A percentile compares a stretch with the other conserved stretches of the same genome.
Evolutionary conservation across 768 basidiomycete genomes (phyloP).

Genomic region (Leccinum variicolor): DNA sequence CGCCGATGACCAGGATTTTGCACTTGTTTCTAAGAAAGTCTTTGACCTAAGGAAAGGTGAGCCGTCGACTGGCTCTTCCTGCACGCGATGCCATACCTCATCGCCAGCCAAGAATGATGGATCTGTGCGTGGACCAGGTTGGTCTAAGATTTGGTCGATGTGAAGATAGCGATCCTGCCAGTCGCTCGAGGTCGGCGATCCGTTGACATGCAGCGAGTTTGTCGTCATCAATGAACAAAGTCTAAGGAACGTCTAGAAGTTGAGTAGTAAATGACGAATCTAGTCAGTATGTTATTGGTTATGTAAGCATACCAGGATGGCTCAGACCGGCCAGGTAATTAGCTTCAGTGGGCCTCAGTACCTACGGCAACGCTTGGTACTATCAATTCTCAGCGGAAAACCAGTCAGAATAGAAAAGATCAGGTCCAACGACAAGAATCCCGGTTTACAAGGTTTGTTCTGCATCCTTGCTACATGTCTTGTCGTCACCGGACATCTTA

Average conservation of each 20-base stretch:
- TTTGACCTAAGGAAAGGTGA: constrained; percentile 60
- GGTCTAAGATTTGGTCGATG: constrained; percentile 83
- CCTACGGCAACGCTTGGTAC: constrained; percentile 78
- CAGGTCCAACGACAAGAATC: constrained; percentile 88
- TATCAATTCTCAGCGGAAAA: constrained; percentile 89
- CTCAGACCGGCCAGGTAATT: constrained; percentile 39
- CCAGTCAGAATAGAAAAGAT: constrained; percentile 83
- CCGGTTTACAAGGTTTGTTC: constrained; percentile 79
- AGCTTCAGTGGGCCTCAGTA: constrained; percentile 79
- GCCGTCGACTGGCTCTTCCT: not conserved
- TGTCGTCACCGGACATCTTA: constrained; percentile 26
- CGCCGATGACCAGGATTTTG: constrained; percentile 97
- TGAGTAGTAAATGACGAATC: not conserved
- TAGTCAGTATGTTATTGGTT: constrained; percentile 5
- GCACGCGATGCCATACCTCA: constrained; percentile 48
- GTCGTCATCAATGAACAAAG: constrained; percentile 22
- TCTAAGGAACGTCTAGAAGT: constrained; percentile 12
- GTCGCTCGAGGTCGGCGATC: constrained; percentile 36
- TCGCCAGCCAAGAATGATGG: constrained; percentile 78
- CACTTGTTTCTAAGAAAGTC: constrained; percentile 76
- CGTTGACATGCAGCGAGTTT: constrained; percentile 31
- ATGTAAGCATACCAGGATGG: constrained; percentile 36
- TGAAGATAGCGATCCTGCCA: constrained; percentile 71
- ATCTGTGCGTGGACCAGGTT: constrained; percentile 87
- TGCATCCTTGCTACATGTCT: not conserved